A percentile compares a stretch with the other conserved stretches of the same genome.
phyloP scores from a whole-genome alignment of 2,329 filamentous ascomycete genomes.

The Orbilia blumenaviensis region DNA sequence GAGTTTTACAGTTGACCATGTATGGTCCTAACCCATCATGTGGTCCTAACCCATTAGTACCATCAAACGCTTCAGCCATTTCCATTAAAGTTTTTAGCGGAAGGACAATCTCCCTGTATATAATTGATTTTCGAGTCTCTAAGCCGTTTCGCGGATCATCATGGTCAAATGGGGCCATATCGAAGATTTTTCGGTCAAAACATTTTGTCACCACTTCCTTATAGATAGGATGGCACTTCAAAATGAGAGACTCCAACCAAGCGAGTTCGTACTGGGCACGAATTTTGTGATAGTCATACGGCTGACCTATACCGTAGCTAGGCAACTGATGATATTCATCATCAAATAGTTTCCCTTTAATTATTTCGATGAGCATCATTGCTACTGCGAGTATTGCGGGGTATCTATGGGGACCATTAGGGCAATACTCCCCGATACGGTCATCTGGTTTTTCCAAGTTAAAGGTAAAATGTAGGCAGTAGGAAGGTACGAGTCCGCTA shows the following conservation, averaged over 20 bases:
- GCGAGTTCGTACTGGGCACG: conserved; percentile 6
- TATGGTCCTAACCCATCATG: too few species aligned
- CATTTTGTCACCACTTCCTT: conserved; percentile 32
- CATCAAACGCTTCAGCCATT: too few species aligned
- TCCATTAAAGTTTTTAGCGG: too few species aligned
- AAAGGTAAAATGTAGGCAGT: not conserved
- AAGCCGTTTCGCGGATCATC: conserved; percentile 9
- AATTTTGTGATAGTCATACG: conserved; percentile 2
- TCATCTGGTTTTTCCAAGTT: not conserved
- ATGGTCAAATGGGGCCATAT: conserved; percentile 12
- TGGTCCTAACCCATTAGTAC: too few species aligned
- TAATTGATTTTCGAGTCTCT: conserved; percentile 28
- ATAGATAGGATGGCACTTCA: conserved; percentile 34
- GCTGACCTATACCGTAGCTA: too few species aligned
- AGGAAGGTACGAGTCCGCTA: too few species aligned
- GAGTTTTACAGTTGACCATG: too few species aligned
- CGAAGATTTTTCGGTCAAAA: conserved; percentile 24
- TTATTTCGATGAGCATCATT: conserved; percentile 27
- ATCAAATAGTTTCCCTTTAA: not conserved
- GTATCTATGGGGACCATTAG: conserved; percentile 21
- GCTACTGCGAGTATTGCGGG: conserved; percentile 20
- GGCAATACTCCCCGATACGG: conserved; percentile 10
- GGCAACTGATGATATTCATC: too few species aligned
- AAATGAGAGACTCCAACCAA: not conserved
- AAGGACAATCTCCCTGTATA: conserved; percentile 34